Base-by-base conservation (phyloP, 2,329 filamentous ascomycete genomes). In the Parastagonospora nodorum region DNA sequence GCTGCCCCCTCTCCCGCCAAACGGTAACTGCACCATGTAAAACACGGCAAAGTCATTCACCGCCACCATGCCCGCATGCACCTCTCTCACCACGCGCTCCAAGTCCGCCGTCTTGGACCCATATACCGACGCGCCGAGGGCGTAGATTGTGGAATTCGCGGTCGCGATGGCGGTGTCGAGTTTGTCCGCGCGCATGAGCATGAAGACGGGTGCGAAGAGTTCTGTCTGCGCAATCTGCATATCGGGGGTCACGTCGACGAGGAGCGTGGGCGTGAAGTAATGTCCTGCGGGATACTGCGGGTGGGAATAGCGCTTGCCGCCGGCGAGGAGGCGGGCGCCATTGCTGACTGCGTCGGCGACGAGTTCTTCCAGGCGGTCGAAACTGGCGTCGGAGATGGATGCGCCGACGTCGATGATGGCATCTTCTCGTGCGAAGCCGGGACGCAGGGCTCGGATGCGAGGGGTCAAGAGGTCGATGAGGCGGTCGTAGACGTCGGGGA, bases 1-100 rank as follows among this genome's bases (percentile, higher is more conserved):
- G 19, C 89, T 95, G 1, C 92, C 93, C 50, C 84, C 86, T n/a
- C 90, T 86, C 46, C 92, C 94, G 32, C 94, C 94, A 74, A 99
- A 99, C 0, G 94, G 94, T 33, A 99, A 77, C 75, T 96, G 92
- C 7, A 96, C 92, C 45, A 93, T 91, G 70, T 99, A 99, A 74
- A 87, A 97, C 27, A 86, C 88, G 15, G 88, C 94, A 68, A 99
- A 99, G 77, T 99, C 94, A 72, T 99, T 99, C 61, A 99, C 84
- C 19, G 91, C 86, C 0, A 97, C 90, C 89, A 96, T 97, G 38
- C 94, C 94, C 0, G 89, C 86, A 55, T 88, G 84, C 44, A 97
- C 81, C 19, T 85, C 84, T 15, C 75, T 75, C 1, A 93, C 85
- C 27, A 95, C 84, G 12, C 77, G 77, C 12, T 82, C 74, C 1